These are phyloP conservation scores for Vachellia pachyceras DNA, from an alignment of 306 rosid species.

Conservation along the genomic window DNA sequence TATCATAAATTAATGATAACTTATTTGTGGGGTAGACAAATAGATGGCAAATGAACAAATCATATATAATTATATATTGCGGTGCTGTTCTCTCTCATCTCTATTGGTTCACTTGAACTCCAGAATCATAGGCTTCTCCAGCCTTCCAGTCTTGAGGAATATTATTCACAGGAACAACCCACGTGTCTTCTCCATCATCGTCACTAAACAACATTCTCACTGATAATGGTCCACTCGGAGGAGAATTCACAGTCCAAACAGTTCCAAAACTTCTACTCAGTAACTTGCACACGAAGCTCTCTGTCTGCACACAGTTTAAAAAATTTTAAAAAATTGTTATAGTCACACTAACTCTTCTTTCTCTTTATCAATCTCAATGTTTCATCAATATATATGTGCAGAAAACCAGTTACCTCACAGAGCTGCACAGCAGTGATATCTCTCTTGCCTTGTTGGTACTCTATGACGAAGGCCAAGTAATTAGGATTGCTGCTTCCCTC, in stretches of 20 bases:
- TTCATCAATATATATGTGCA: background rate
- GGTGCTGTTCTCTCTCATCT: constrained; percentile 13
- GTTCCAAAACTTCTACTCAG: constrained; percentile 78
- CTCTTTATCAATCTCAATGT: too few relatives aligned
- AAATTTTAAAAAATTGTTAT: too few relatives aligned
- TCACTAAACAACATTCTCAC: constrained; percentile 79
- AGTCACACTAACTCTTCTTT: too few relatives aligned
- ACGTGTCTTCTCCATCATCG: constrained; percentile 74
- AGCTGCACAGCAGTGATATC: constrained; percentile 90
- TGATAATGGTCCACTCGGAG: constrained; percentile 82
- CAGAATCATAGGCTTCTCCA: constrained; percentile 78
- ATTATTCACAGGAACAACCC: constrained; percentile 78
- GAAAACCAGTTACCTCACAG: constrained; percentile 69
- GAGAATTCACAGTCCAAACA: constrained; percentile 75
- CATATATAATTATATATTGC: background rate
- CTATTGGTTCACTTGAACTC: constrained; percentile 73
- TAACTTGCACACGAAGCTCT: constrained; percentile 75
- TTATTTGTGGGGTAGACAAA: constrained; percentile 30
- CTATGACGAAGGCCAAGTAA: constrained; percentile 79
- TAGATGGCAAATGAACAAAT: constrained; percentile 32
- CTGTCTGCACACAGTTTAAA: constrained; percentile 50
- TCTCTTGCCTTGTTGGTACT: constrained; percentile 87
- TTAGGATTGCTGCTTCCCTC: constrained; percentile 73
- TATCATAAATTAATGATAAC: background rate
- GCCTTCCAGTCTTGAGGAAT: constrained; percentile 84